A percentile compares a stretch with the other conserved stretches of the same genome.
Evolutionary conservation across 768 basidiomycete genomes (phyloP).

Genomic region (Cystobasidium ongulense): DNA sequence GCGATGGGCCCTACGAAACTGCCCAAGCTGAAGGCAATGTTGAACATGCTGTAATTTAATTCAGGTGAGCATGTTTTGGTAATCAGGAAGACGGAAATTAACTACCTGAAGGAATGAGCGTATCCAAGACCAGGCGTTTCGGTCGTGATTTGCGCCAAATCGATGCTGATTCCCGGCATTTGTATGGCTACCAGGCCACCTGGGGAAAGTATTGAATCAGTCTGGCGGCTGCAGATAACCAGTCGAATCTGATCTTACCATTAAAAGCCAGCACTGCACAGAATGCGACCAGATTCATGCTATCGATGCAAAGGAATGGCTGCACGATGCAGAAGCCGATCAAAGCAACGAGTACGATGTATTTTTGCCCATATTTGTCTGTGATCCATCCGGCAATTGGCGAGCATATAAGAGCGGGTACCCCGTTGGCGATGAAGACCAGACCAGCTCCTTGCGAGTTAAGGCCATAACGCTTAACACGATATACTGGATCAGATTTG

Average conservation of each 20-base stretch:
- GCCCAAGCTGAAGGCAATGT: slow-evolving; percentile 10
- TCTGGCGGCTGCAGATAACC: background rate
- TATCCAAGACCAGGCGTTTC: slow-evolving; percentile 19
- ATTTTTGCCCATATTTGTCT: slow-evolving; percentile 16
- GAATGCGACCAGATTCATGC: slow-evolving; percentile 11
- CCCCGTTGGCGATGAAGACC: slow-evolving; percentile 23
- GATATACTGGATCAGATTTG: background rate
- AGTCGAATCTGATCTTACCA: background rate
- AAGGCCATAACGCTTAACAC: slow-evolving; percentile 15
- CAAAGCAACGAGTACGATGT: background rate
- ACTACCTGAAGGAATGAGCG: slow-evolving; percentile 17
- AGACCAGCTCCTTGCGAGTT: slow-evolving; percentile 22
- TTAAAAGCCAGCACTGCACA: slow-evolving; percentile 5
- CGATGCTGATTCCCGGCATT: background rate
- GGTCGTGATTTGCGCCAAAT: background rate
- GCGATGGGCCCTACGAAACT: slow-evolving; percentile 17
- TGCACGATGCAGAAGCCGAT: background rate
- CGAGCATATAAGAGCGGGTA: slow-evolving; percentile 3
- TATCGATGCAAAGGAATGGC: slow-evolving; percentile 9
- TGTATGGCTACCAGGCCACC: background rate
- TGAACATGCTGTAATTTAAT: slow-evolving; percentile 15
- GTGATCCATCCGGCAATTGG: slow-evolving; percentile 9
- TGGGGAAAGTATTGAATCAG: background rate
- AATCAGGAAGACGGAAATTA: background rate
- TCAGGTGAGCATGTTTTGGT: background rate